Base-by-base conservation (phyloP, 2,329 filamentous ascomycete species). In the Thielaviopsis punctulata region DNA sequence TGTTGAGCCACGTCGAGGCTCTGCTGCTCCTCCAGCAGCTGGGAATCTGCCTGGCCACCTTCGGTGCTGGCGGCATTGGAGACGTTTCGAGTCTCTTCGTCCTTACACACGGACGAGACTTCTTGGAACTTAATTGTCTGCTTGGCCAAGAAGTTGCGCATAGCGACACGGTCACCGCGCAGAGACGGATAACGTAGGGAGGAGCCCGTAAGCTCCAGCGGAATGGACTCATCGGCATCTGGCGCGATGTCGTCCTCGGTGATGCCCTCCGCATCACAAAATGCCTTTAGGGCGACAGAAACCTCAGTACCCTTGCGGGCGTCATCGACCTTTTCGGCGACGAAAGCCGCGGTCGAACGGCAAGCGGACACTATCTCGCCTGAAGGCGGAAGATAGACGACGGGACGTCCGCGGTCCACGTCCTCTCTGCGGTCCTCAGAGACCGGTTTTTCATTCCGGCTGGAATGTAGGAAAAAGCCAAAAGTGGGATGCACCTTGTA, bases 401-500 rank as follows among this genome's bases (percentile, higher is more conserved):
- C 62, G 3, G 74, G 72, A 48, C 67, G 68, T 25, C 68, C 65
- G 10, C 70, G 69, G 54, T 71, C 67, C 48, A 70, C 64, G 9
- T 48, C 53, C 10, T 45, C 21, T 21, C 45, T 45, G 6, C 53
- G 39, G 19, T 52, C 44, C 9, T 55, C 39, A 5, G 45, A 19
- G 44, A 65, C 67, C 0, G 66, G 63, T 2, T 61, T 55, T 23
- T 70, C 66, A 54, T 75, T 77, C 51, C 60, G 60, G 41, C 73
- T 77, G 13, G 59, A 63, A 2, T 69, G 66, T 22, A 77, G 58
- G 58, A 76, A 72, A 41, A 79, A 63, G 30, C 76, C 76, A 54
- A 71, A 73, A 41, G 65, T 69, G 1, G 75, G 74, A 52, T 79
- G 76, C 5, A 79, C 59, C 5, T 62, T 62, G 59, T 76, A 66